These are phyloP conservation scores for Tricholoma terreum DNA, from an alignment of 768 basidiomycete species.

Conservation along the genomic window DNA sequence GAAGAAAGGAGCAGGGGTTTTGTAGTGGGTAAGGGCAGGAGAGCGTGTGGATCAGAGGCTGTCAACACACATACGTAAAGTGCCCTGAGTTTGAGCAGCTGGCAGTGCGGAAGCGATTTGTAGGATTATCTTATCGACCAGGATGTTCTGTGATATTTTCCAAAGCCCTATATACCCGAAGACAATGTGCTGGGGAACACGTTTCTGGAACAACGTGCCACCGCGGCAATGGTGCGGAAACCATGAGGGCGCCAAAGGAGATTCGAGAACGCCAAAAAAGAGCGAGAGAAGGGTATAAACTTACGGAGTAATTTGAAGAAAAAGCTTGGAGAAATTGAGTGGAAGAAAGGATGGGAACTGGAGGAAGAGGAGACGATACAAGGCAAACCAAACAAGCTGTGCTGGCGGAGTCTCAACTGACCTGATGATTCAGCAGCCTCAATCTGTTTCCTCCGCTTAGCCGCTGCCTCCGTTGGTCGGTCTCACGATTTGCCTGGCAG, in stretches of 20 bases:
- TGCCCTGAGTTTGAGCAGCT: conserved; percentile 33
- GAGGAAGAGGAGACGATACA: conserved; percentile 32
- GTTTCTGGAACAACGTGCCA: conserved; percentile 11
- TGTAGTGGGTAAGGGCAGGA: conserved; percentile 35
- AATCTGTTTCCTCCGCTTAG: conserved; percentile 3
- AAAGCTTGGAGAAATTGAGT: conserved; percentile 11
- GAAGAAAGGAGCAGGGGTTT: conserved; percentile 28
- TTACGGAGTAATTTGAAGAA: conserved; percentile 16
- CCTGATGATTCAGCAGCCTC: conserved; percentile 23
- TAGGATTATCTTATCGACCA: conserved; percentile 5
- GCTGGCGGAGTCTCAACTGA: conserved; percentile 50
- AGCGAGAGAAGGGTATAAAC: conserved; percentile 14
- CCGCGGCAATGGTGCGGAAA: conserved; percentile 11
- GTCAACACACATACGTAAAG: conserved; percentile 35
- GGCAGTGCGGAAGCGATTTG: conserved; percentile 13
- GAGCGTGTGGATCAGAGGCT: conserved; percentile 41
- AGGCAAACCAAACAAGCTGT: conserved; percentile 44
- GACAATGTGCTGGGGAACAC: conserved; percentile 13
- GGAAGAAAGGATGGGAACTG: conserved; percentile 24
- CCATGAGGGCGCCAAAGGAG: conserved; percentile 7
- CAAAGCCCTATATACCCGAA: background rate
- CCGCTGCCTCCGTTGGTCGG: background rate
- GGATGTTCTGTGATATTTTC: conserved; percentile 2
- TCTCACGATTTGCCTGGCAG: too few species aligned
- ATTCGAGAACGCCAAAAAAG: conserved; percentile 6